Evolutionary conservation across 768 basidiomycete genomes (phyloP), one percentile per base, ranked within the genome.

Genomic region (Boletus reticuloceps): DNA sequence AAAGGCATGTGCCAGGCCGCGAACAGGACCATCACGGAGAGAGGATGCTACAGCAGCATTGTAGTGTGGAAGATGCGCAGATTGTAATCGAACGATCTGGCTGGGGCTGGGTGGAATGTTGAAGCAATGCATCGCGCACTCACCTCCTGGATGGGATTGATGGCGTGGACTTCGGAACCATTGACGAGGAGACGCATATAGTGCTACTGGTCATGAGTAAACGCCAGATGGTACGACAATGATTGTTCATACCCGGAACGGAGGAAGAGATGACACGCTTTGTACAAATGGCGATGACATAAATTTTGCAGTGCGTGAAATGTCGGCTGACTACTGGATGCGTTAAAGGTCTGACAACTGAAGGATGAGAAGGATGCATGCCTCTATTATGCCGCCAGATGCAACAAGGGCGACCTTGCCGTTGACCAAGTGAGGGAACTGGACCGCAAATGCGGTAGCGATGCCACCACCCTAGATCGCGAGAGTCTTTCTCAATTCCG

Each of bases 241-340:
- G 41, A 48, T 46, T 10, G 12, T 29, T 69, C 78, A 53, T 62
- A 88, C 86, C 55, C 81, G 79, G 56, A 84, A 80, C 6, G 85
- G 82, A 19, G 75, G 74, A 61, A 82, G 87, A 13, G 86, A 79
- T 0, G 86, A 79, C 12, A 88, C 61, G 13, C 79, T 74, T 69
- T 89, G 88, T n/a, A 89, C 78, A 14, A 90, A 61, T 0, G 88
- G 88, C 3, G 86, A 84, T 6, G 88, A 88, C 81, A 91, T 88
- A 67, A 90, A 83, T 67, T 86, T 89, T 12, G 83, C 79, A 0
- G 89, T 90, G 19, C 85, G 79, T 31, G 88, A 87, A 56, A 91
- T 77, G 65, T 90, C 89, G 32, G 65, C 66, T 1, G 85, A 76
- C 83, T 88, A 9, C 14, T 6, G n/a, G 36, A 29, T 8, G 16